Evolutionary conservation across 176 grass and related monocot species (phyloP), one percentile per base, ranked within the genome.

Genomic region (Cocos nucifera): DNA sequence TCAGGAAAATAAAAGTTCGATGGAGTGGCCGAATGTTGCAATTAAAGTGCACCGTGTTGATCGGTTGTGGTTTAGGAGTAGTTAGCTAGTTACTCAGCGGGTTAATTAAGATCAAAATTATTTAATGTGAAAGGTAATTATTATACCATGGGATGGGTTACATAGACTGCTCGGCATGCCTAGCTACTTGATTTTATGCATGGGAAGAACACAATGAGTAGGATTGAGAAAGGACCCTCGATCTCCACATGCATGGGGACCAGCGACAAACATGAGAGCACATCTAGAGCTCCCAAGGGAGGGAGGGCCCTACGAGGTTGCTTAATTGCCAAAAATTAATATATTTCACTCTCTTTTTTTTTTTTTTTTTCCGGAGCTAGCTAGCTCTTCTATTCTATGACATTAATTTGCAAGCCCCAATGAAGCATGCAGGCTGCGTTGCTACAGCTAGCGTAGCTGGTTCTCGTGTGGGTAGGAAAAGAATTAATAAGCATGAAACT

Each of bases 211-310:
- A 65, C 52, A 50, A 32, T 82, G 56, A 62, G 60, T 57, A 32
- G 65, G 49, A 86, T 78, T 65, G 74, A 67, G 66, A 62, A 78
- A 78, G 78, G 70, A 78, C 70, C 44, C 58, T 54, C 21, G 21
- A 21, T 21, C 49, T 20, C 58, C 71, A 74, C 71, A 74, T 74
- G 59, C 17, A 73, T 63, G 71, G 50, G 71, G 71, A 74, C 74
- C 74, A 81, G 70, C 82, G 77, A 88, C 84, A 21, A 21, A 88
- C 89, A 94, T 79, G 89, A 71, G 80, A 82, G 77, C 64, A 80
- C 63, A 84, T 65, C 59, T 81, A 80, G 62, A 80, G 71, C 69
- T 60, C 56, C 57, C 74, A 53, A 30, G 56, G 27, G n/a, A 2
- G 22, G 15, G 54, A 23, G 56, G 9, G 54, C 64, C 56, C 3